A percentile compares a stretch with the other conserved stretches of the same genome.
These are phyloP conservation scores for Thelonectria blattea DNA, from an alignment of 2,329 filamentous ascomycete species.

Conservation along the genomic window DNA sequence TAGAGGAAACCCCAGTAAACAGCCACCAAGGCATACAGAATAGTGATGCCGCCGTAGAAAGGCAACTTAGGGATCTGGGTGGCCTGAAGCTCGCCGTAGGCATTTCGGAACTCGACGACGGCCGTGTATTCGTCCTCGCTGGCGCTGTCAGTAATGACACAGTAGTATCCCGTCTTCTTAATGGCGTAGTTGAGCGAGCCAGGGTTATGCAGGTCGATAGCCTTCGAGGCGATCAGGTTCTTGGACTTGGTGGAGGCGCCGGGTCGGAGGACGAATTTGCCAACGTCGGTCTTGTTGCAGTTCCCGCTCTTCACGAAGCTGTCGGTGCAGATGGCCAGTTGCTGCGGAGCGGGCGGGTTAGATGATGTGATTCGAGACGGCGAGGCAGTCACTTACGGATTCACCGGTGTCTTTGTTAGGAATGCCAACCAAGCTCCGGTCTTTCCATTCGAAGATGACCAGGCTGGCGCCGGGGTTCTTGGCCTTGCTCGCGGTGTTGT, in stretches of 20 bases:
- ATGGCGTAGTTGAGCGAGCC: constrained; percentile 80
- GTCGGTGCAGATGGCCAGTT: constrained; percentile 73
- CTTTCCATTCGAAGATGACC: constrained; percentile 93
- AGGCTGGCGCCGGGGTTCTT: constrained; percentile 80
- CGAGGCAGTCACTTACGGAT: constrained; percentile 52
- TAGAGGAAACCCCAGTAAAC: constrained; percentile 92
- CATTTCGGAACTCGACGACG: constrained; percentile 90
- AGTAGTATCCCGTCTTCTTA: constrained; percentile 94
- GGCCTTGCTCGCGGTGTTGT: constrained; percentile 60
- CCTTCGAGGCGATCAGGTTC: constrained; percentile 77
- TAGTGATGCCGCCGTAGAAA: constrained; percentile 93
- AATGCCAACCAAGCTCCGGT: constrained; percentile 79
- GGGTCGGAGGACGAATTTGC: constrained; percentile 80
- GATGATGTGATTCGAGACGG: not conserved
- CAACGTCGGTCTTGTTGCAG: constrained; percentile 80
- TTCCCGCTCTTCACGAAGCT: constrained; percentile 70
- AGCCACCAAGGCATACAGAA: constrained; percentile 87
- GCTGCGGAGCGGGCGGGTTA: constrained; percentile 34
- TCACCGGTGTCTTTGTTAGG: constrained; percentile 59
- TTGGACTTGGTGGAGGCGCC: constrained; percentile 76
- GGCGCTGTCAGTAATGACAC: constrained; percentile 79
- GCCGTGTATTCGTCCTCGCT: constrained; percentile 74
- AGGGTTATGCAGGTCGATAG: constrained; percentile 80
- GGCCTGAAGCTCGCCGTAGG: constrained; percentile 93
- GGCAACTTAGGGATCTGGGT: constrained; percentile 96